Conservation (phyloP, 192 early-diverging fungal species). For the Umbelopsis ramanniana region DNA sequence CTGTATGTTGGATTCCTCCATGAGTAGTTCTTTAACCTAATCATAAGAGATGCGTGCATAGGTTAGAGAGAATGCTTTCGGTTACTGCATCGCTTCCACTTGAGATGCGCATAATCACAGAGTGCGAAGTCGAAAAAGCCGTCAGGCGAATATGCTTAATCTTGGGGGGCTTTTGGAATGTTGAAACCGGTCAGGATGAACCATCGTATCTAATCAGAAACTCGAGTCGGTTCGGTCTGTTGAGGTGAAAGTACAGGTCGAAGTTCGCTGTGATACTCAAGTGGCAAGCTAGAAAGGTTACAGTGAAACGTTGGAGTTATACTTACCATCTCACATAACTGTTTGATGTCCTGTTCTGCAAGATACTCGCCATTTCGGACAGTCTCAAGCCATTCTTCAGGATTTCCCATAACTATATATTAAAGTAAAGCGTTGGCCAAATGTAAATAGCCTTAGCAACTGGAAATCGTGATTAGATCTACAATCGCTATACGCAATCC, state of each 20-base stretch:
- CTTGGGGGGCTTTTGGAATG: no score
- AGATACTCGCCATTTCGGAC: slow-evolving; percentile 93
- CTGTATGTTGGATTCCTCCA: slow-evolving; percentile 99
- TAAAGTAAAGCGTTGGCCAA: background rate
- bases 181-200: no score
- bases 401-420: slow-evolving; percentile 64
- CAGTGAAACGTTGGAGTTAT: background rate
- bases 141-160: no score
- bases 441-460: background rate
- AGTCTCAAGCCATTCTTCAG: slow-evolving; percentile 95
- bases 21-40: slow-evolving; percentile 93
- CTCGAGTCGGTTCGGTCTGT: no score
- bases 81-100: no score
- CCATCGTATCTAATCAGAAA: no score
- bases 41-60: background rate
- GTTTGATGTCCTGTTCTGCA: slow-evolving; percentile 94
- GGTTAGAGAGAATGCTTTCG: no score
- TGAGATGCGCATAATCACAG: no score
- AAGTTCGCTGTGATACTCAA: no score
- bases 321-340: slow-evolving; percentile 93
- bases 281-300: background rate
- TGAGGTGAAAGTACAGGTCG: no score
- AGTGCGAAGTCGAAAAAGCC: no score
- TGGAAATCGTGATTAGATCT: slow-evolving; percentile 10
- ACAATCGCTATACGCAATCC: no score